A percentile compares a stretch with the other conserved stretches of the same genome.
Conservation (phyloP, 1,139 yeast species). For the Kodamaea suecica region DNA sequence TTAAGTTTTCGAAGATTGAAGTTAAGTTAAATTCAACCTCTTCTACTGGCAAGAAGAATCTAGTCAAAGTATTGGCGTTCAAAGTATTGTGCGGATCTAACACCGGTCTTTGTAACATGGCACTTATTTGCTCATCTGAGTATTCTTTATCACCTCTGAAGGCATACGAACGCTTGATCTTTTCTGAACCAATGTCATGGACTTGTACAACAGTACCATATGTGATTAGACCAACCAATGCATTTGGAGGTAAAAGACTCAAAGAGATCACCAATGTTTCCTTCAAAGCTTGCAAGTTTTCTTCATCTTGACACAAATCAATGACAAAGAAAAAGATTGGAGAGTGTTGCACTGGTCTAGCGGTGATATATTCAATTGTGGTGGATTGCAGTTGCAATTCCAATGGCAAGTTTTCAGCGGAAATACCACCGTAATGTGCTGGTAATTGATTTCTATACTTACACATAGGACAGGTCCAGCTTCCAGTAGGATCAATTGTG, state of each 20-base stretch:
- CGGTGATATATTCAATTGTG: slow-evolving; percentile 88
- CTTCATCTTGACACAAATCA: slow-evolving; percentile 93
- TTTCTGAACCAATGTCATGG: slow-evolving; percentile 81
- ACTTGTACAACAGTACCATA: slow-evolving; percentile 94
- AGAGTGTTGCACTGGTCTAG: slow-evolving; percentile 85
- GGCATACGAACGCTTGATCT: slow-evolving; percentile 76
- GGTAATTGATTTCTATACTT: slow-evolving; percentile 82
- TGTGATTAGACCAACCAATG: slow-evolving; percentile 86
- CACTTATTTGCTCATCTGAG: slow-evolving; percentile 68
- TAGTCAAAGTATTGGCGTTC: slow-evolving; percentile 50
- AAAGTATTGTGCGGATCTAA: slow-evolving; percentile 30
- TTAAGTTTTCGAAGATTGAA: slow-evolving; percentile 72
- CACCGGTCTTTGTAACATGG: slow-evolving; percentile 61
- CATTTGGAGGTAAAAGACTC: slow-evolving; percentile 86
- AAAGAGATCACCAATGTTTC: slow-evolving; percentile 82
- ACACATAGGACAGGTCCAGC: slow-evolving; percentile 93
- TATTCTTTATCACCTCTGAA: slow-evolving; percentile 94
- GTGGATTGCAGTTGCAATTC: slow-evolving; percentile 76
- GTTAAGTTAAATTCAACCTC: slow-evolving; percentile 87
- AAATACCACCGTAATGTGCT: slow-evolving; percentile 79
- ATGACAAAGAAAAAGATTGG: slow-evolving; percentile 91
- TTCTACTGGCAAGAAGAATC: slow-evolving; percentile 83
- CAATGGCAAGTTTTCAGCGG: slow-evolving; percentile 80
- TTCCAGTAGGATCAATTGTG: slow-evolving; percentile 75
- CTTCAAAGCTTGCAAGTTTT: slow-evolving; percentile 83